Evolutionary conservation across 108 stramenopile genomes (phyloP), one percentile per base, ranked within the genome.

Genomic region (Bacterosira constricta): DNA sequence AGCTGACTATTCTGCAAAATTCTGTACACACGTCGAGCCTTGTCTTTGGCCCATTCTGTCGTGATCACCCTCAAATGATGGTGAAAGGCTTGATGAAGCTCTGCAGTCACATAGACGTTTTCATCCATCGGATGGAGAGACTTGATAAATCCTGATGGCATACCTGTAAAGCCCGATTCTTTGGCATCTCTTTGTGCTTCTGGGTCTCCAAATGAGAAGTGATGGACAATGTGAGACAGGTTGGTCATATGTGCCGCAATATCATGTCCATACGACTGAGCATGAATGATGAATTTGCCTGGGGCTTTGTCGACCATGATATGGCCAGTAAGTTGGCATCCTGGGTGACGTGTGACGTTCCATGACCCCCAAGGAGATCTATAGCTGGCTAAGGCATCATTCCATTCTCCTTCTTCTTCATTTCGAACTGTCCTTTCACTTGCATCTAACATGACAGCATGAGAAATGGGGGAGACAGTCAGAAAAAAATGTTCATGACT

Each of bases 231-330:
- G 69, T 98, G 98, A 15, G 89, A 90, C 21, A 96, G 55, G 66
- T 98, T 98, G 7, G 97, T 90, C 83, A 92, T 86, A 53, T 88
- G 73, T 10, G 96, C 80, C 39, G 86, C 88, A 42, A 99, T 66
- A 68, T 93, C 84, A 66, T 99, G 96, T 34, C 88, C 76, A 17
- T 73, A 77, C 9, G 92, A 93, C 55, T 85, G 73, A 2, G 91
- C 90, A 63, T 96, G 90, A 44, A 99, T 87, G 72, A 95, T 87
- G 80, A 99, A 99, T 71, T 99, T 96, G 0, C 97, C 97, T 26
- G 98, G 98, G 9, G 92, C 94, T 26, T 95, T 86, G 80, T 97
- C 95, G 37, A 97, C 83, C 25, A 86, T 57, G 39, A 96, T 45
- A 59, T 81, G 60, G 0, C 94, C 94, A 7, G 80, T 66, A 8